Evolutionary conservation across 2,329 filamentous ascomycete genomes (phyloP), one percentile per base, ranked within the genome.

Genomic region (Chaetomium globosum): DNA sequence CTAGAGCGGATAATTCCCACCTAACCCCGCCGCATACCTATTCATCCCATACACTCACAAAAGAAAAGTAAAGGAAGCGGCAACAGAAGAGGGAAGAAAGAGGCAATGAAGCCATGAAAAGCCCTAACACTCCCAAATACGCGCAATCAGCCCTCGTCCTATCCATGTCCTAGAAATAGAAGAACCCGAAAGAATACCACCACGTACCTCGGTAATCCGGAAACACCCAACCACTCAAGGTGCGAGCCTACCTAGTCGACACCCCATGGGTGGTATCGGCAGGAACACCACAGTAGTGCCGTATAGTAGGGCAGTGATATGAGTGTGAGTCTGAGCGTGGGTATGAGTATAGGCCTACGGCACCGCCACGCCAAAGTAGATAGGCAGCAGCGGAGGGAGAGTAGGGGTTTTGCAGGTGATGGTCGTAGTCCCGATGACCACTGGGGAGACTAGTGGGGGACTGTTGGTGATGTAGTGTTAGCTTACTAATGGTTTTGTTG

Each of bases 171-270:
- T 9, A 33, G 31, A 9, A 33, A 33, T 9, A 33, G 10, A 33
- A 6, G 10, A 33, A 6, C 31, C 31, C 7, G 7, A 33, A 33
- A 33, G 7, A 33, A 33, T 9, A 33, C 31, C 31, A 33, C 31
- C 31, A 33, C 31, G 31, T 33, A 33, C 31, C 31, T 33, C 31
- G 31, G 31, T 33, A 9, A 33, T 9, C 31, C 7, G 31, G 31
- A 33, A 33, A 9, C 31, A 5, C 30, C 31, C 36, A 19, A 19
- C 12, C 13, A 49, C n/a, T 58, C 28, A 65, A 28, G 64, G 64
- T 31, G 64, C 64, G 12, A 63, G n/a, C n/a, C n/a, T n/a, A 23
- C 51, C 64, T 26, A 19, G 57, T 13, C 26, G 63, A 63, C 46
- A 63, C 3, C 23, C 33, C 49, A 55, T 19, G 46, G 23, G 19